Conservation (phyloP, 148 eudicot species). For the Silene conica region DNA sequence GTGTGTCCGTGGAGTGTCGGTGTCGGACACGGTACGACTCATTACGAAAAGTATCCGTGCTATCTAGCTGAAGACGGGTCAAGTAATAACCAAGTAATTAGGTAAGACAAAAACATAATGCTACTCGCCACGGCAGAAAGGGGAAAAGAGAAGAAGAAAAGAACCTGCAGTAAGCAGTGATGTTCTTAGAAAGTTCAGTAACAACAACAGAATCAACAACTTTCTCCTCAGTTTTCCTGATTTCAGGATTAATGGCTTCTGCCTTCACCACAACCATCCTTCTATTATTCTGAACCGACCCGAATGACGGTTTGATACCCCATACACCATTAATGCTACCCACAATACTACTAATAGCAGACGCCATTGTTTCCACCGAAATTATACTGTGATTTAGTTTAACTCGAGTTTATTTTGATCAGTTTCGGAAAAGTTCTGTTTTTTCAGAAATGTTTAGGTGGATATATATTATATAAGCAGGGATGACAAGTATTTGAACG, state of each 20-base stretch:
- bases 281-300: slow-evolving; percentile 16
- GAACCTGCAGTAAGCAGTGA: slow-evolving; percentile 95
- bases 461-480: not conserved
- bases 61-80: too few species aligned
- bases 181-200: slow-evolving; percentile 73
- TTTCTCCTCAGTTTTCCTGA: slow-evolving; percentile 76
- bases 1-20: too few species aligned
- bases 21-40: too few species aligned
- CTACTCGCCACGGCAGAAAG: too few species aligned
- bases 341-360: slow-evolving; percentile 21
- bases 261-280: slow-evolving; percentile 59
- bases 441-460: not conserved
- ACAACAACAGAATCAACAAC: slow-evolving; percentile 82
- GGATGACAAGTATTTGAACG: slow-evolving; percentile 18
- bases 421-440: not conserved
- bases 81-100: too few species aligned
- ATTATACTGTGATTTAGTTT: not conserved
- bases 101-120: too few species aligned
- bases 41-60: too few species aligned
- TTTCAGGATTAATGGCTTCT: slow-evolving; percentile 72
- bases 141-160: not conserved
- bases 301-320: slow-evolving; percentile 1
- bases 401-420: too few species aligned
- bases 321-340: slow-evolving; percentile 24
- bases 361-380: slow-evolving; percentile 27